Evolutionary conservation across 495 filamentous ascomycete species (phyloP), one percentile per base, ranked within the genome.

Genomic region (Melanomma pulvis-pyrius): DNA sequence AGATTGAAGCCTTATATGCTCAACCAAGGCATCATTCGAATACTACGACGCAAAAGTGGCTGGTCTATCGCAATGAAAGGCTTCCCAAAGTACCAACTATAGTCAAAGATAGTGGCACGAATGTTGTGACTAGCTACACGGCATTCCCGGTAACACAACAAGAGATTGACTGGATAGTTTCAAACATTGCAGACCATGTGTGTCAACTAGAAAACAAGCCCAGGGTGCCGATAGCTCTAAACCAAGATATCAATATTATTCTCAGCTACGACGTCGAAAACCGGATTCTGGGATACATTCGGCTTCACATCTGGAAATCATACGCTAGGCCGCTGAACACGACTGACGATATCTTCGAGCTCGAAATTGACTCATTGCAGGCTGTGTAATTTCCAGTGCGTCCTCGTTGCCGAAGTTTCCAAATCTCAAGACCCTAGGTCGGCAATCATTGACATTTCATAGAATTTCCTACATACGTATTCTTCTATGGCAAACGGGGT

Each of bases 281-380:
- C 2, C 25, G 46, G 11, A 4, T 59, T 3, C 34, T 44, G 26
- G 22, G 46, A 6, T 59, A 24, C 6, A 59, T 59, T 12, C 55
- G n/a, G 19, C 5, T 3, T 26, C 21, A 55, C 17, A 54, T 24
- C 66, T 61, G 69, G 55, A 63, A 26, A 59, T 50, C 11, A 41
- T 24, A 51, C n/a, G 48, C 50, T 7, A 54, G 59, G 44, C 66
- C 51, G 65, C 24, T 32, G 39, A 63, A 30, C 2, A 52, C 61
- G 29, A 65, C 25, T 2, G 55, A 72, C 2, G 77, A 80, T 67
- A 66, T 80, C 28, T 79, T 78, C 41, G 76, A 79, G 54, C 73
- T 74, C 11, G 77, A 76, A 1, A 74, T 79, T 73, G 74, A 79
- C 19, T 77, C 74, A 1, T 34, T 81, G n/a, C 73, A 79, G 52